phyloP scores from a whole-genome alignment of 306 rosid species.

The Urtica urens region DNA sequence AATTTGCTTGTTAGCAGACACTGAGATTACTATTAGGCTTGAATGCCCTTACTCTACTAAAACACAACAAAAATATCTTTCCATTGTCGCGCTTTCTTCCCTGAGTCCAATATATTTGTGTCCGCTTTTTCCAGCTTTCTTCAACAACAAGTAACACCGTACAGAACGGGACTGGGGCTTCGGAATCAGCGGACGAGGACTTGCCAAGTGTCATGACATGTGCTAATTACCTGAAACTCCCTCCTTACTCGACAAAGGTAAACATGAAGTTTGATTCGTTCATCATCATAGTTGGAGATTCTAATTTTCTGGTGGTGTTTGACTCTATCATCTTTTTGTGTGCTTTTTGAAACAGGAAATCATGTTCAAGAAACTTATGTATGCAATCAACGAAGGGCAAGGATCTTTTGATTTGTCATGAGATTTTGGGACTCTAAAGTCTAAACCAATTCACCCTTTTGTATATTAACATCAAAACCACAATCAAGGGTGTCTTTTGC shows the following conservation, averaged over 20 bases:
- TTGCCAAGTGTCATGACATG: slow-evolving; percentile 99
- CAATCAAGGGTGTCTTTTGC: slow-evolving; percentile 28
- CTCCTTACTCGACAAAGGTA: slow-evolving; percentile 99
- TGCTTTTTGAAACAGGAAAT: slow-evolving; percentile 50
- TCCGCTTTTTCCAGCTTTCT: slow-evolving; percentile 59
- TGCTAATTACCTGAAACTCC: slow-evolving; percentile 97
- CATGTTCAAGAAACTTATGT: slow-evolving; percentile 88
- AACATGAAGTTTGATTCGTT: background rate
- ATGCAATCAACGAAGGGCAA: slow-evolving; percentile 97
- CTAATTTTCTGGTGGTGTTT: background rate
- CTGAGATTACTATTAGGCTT: too few species aligned
- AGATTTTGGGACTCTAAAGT: slow-evolving; percentile 51
- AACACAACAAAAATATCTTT: too few species aligned
- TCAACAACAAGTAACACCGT: slow-evolving; percentile 48
- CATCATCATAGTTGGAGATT: background rate
- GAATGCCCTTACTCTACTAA: background rate
- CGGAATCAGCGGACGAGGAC: slow-evolving; percentile 87
- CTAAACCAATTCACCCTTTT: slow-evolving; percentile 38
- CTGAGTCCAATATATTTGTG: slow-evolving; percentile 3
- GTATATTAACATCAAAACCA: slow-evolving; percentile 38
- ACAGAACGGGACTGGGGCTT: slow-evolving; percentile 58
- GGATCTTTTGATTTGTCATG: slow-evolving; percentile 98
- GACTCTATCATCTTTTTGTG: slow-evolving; percentile 9
- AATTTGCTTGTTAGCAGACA: too few species aligned
- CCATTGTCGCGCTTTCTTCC: background rate